Percentiles rank a stretch among this genome's conserved stretches.
These are phyloP conservation scores for Pichia californica DNA, from an alignment of 805 yeast species.

Conservation along the genomic window DNA sequence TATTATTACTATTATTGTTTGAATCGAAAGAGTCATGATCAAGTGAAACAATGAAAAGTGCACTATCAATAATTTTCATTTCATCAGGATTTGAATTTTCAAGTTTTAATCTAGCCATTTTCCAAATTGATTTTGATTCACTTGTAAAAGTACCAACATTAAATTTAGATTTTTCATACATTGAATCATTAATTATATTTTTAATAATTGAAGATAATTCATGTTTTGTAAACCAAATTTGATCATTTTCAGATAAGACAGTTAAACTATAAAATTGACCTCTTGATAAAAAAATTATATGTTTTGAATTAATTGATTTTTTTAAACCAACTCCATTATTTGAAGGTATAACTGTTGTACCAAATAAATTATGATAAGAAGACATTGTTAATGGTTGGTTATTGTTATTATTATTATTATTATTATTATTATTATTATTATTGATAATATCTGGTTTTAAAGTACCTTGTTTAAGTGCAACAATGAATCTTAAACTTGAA, in stretches of 20 bases:
- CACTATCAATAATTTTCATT: constrained; percentile 38
- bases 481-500: constrained; percentile 60
- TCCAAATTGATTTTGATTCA: constrained; percentile 46
- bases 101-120: constrained; percentile 37
- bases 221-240: constrained; percentile 47
- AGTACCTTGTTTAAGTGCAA: constrained; percentile 47
- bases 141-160: constrained; percentile 52
- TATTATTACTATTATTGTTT: constrained; percentile 34
- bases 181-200: constrained; percentile 35
- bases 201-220: constrained; percentile 42
- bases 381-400: constrained; percentile 57
- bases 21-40: constrained; percentile 48
- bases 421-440: too few relatives aligned
- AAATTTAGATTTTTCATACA: constrained; percentile 30
- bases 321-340: constrained; percentile 35
- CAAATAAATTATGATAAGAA: constrained; percentile 61
- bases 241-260: constrained; percentile 37
- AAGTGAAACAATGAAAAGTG: constrained; percentile 45
- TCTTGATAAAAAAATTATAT: constrained; percentile 43
- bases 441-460: constrained; percentile 56
- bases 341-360: constrained; percentile 55
- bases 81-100: constrained; percentile 32
- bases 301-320: constrained; percentile 35
- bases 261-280: constrained; percentile 46
- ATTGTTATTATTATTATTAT: constrained; percentile 45